Percentiles rank a stretch among this genome's conserved stretches.
phyloP scores from a whole-genome alignment of 1,284 basidiomycete genomes.

The Fomitopsis pinicola region DNA sequence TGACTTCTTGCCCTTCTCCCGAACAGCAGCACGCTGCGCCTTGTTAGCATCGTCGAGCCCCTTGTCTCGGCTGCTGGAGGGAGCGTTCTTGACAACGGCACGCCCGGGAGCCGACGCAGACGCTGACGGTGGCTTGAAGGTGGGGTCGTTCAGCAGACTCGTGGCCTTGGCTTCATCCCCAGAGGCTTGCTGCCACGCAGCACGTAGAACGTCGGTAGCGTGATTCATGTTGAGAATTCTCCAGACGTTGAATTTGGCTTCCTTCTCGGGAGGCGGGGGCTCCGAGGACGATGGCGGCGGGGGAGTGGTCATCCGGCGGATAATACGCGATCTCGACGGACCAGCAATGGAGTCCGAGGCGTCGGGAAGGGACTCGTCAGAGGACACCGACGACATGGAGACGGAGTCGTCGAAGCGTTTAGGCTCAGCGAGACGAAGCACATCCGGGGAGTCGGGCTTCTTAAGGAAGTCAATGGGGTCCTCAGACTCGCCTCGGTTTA shows the following conservation, averaged over 20 bases:
- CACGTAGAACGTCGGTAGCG: slow-evolving; percentile 44
- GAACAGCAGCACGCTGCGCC: slow-evolving; percentile 55
- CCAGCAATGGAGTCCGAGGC: slow-evolving; percentile 36
- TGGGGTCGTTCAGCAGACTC: slow-evolving; percentile 49
- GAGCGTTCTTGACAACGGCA: slow-evolving; percentile 20
- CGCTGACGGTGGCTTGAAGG: slow-evolving; percentile 41
- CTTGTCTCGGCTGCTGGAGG: slow-evolving; percentile 55
- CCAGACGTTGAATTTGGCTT: slow-evolving; percentile 48
- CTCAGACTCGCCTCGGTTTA: slow-evolving; percentile 44
- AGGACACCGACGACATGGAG: slow-evolving; percentile 43
- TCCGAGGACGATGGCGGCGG: slow-evolving; percentile 18
- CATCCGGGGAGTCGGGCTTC: slow-evolving; percentile 52
- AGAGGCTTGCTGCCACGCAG: slow-evolving; percentile 60
- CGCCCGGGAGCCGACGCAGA: slow-evolving; percentile 17
- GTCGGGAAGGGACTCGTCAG: slow-evolving; percentile 62
- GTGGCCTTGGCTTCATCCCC: slow-evolving; percentile 58
- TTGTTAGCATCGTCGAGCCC: slow-evolving; percentile 67
- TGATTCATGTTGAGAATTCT: slow-evolving; percentile 42
- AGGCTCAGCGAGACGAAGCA: slow-evolving; percentile 47
- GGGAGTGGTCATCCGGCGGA: slow-evolving; percentile 39
- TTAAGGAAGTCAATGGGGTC: slow-evolving; percentile 38
- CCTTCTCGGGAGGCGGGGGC: slow-evolving; percentile 11
- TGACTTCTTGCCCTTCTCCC: slow-evolving; percentile 72
- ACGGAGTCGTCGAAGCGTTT: slow-evolving; percentile 35
- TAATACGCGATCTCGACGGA: slow-evolving; percentile 46